These are phyloP conservation scores for Macrocybe gigantea DNA, from an alignment of 768 basidiomycete genomes.

Conservation along the genomic window DNA sequence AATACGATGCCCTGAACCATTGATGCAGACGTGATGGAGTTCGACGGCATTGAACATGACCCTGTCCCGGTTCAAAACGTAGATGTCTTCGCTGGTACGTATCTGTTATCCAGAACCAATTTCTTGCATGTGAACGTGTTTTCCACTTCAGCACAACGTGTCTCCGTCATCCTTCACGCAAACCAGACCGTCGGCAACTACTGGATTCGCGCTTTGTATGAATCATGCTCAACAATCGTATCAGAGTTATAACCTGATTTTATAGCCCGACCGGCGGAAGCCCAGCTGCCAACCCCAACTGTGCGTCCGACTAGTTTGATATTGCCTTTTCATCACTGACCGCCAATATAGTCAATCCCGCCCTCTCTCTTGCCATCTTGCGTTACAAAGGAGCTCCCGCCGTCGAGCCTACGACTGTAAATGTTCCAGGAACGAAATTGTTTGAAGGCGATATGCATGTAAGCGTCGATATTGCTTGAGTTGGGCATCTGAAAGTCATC, in stretches of 20 bases:
- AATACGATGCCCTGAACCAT: background rate
- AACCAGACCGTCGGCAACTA: slow-evolving; percentile 42
- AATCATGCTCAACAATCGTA: no score
- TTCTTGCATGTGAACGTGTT: no score
- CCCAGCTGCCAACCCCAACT: slow-evolving; percentile 16
- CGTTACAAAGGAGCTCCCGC: slow-evolving; percentile 37
- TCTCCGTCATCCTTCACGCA: slow-evolving; percentile 37
- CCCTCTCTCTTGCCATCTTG: slow-evolving; percentile 39
- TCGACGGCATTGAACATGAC: slow-evolving; percentile 22
- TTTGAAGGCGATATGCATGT: slow-evolving; percentile 24
- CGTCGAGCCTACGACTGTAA: slow-evolving; percentile 23
- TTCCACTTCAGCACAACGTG: slow-evolving; percentile 18
- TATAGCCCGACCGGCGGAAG: no score
- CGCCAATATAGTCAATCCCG: slow-evolving; percentile 21
- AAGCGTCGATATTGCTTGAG: background rate
- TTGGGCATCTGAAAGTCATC: no score
- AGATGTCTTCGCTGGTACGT: slow-evolving; percentile 25
- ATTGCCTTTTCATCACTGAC: no score
- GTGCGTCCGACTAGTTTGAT: slow-evolving; percentile 18
- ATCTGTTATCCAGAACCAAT: no score
- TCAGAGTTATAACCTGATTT: no score
- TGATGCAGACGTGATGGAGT: slow-evolving; percentile 35
- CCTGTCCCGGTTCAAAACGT: slow-evolving; percentile 29
- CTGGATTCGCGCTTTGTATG: slow-evolving; percentile 33
- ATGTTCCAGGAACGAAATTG: slow-evolving; percentile 15